Evolutionary conservation across 257 asterid genomes (phyloP).

Genomic region (Solanum sejunctum): DNA sequence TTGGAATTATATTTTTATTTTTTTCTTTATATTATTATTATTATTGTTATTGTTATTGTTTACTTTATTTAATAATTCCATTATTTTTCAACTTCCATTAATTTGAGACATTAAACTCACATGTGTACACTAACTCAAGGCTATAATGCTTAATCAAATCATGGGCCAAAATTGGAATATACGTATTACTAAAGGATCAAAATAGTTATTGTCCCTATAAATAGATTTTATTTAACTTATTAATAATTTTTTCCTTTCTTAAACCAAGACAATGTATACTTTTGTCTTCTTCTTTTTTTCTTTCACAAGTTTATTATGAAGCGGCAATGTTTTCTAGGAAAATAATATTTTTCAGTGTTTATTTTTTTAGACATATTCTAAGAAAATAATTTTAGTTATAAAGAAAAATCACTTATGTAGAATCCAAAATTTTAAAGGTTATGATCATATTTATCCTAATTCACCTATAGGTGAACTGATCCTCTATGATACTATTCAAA

Average conservation of each 20-base stretch:
- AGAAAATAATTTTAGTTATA: not conserved
- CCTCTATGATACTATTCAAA: too few species aligned
- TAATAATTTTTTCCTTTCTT: not conserved
- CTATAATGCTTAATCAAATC: too few species aligned
- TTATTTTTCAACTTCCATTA: too few species aligned
- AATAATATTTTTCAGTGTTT: not conserved
- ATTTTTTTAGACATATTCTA: not conserved
- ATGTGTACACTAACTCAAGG: not conserved
- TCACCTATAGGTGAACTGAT: not conserved
- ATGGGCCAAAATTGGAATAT: not conserved
- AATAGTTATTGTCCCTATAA: not conserved
- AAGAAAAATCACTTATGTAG: not conserved
- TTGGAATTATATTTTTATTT: too few species aligned
- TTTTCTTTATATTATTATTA: too few species aligned
- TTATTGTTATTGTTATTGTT: too few species aligned
- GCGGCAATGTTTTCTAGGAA: not conserved
- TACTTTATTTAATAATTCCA: too few species aligned
- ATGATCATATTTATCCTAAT: not conserved
- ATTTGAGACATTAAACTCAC: too few species aligned
- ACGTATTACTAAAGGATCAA: not conserved
- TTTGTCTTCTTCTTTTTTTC: not conserved
- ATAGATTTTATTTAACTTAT: not conserved
- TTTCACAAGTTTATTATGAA: not conserved
- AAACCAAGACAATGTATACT: not conserved
- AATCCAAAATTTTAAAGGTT: not conserved